A percentile compares a stretch with the other conserved stretches of the same genome.
Evolutionary conservation across 345 rosid species (phyloP).

Genomic region (Excoecaria agallocha): DNA sequence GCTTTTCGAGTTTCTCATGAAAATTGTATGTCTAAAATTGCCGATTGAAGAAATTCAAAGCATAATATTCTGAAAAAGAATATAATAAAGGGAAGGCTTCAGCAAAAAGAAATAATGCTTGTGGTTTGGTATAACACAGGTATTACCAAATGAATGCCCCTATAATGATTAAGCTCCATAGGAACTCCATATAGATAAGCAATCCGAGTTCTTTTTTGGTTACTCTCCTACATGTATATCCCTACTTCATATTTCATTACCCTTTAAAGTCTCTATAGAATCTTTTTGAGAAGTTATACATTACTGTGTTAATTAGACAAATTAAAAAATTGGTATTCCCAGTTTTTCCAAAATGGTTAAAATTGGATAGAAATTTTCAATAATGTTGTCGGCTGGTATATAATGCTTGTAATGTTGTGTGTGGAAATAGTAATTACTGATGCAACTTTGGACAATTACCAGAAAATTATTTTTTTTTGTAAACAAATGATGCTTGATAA

Average conservation of each 20-base stretch:
- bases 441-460: background rate
- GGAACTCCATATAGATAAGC: background rate
- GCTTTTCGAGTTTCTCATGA: background rate
- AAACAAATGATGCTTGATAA: no score
- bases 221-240: background rate
- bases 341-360: background rate
- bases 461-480: background rate
- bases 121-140: background rate
- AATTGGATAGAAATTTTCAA: background rate
- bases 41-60: no score
- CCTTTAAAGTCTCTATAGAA: background rate
- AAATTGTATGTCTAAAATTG: background rate
- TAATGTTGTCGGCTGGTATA: no score
- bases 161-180: background rate
- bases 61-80: no score
- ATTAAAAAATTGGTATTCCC: background rate
- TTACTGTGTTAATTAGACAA: background rate
- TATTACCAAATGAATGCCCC: background rate
- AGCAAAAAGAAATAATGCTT: background rate
- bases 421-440: background rate
- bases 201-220: background rate
- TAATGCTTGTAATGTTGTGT: background rate
- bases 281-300: background rate
- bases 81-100: background rate
- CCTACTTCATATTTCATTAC: background rate